Conservation (phyloP, 169 alveolate genomes). For the Plasmodium gonderi region DNA sequence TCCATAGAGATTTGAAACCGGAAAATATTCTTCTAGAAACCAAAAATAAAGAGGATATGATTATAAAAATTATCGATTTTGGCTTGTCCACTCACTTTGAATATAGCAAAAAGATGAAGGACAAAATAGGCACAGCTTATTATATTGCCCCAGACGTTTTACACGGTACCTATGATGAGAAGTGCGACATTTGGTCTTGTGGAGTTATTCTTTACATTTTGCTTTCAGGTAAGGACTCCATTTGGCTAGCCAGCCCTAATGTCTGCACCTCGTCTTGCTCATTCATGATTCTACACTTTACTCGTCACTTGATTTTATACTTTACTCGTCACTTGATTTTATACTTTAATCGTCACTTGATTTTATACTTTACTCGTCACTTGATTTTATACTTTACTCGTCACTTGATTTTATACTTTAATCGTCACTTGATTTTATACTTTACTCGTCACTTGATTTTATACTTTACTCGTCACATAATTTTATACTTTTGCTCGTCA, state of each 20-base stretch:
- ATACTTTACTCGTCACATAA: constrained; percentile 17
- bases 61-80: constrained; percentile 95
- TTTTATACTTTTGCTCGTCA: background rate
- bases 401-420: too few relatives aligned
- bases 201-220: constrained; percentile 92
- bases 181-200: constrained; percentile 93
- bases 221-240: constrained; percentile 81
- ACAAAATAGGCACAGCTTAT: constrained; percentile 95
- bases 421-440: background rate
- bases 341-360: background rate
- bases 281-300: background rate
- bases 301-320: too few relatives aligned
- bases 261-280: background rate
- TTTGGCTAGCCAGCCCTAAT: background rate
- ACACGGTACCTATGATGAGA: constrained; percentile 91
- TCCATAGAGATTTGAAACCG: constrained; percentile 92
- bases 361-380: constrained; percentile 15
- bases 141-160: constrained; percentile 94
- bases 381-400: too few relatives aligned
- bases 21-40: constrained; percentile 92
- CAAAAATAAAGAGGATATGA: constrained; percentile 85
- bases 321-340: background rate
- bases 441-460: background rate
- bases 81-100: constrained; percentile 94
- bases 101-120: constrained; percentile 91